These are phyloP conservation scores for Cnidoscolus chayamansa DNA, from an alignment of 441 rosid species.

Conservation along the genomic window DNA sequence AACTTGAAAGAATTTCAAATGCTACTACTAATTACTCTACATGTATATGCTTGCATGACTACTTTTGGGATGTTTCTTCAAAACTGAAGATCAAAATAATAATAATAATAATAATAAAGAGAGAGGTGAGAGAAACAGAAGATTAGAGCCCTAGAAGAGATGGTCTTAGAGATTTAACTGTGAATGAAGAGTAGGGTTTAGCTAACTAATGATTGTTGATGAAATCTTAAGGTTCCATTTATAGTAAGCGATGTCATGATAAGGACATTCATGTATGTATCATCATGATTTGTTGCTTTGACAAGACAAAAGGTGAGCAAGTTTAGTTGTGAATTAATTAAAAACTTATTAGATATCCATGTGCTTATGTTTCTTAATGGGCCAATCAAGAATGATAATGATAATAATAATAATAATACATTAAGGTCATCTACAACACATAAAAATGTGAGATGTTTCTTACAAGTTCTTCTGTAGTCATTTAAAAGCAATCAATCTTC, in stretches of 20 bases:
- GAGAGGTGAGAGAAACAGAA: background rate
- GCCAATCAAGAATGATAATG: constrained; percentile 26
- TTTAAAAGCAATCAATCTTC: background rate
- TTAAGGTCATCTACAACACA: constrained; percentile 26
- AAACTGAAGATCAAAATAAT: background rate
- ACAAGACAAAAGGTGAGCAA: constrained; percentile 24
- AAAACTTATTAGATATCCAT: constrained; percentile 34
- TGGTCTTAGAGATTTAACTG: background rate
- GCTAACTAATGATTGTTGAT: constrained; percentile 25
- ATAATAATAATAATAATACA: constrained; percentile 11
- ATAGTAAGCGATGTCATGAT: constrained; percentile 27
- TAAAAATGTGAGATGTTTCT: constrained; percentile 27
- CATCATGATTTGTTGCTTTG: constrained; percentile 32
- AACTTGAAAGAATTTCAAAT: background rate
- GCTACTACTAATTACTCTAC: background rate
- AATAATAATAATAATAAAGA: background rate
- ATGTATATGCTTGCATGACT: no score
- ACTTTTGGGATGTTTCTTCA: no score
- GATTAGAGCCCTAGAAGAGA: background rate
- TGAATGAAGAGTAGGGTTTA: background rate
- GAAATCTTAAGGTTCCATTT: constrained; percentile 35
- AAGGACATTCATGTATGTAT: constrained; percentile 16
- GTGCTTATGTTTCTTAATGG: constrained; percentile 45
- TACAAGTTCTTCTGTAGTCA: background rate
- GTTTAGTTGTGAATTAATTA: constrained; percentile 34